Evolutionary conservation across 345 rosid species (phyloP).

Genomic region (Clarkia xantiana): DNA sequence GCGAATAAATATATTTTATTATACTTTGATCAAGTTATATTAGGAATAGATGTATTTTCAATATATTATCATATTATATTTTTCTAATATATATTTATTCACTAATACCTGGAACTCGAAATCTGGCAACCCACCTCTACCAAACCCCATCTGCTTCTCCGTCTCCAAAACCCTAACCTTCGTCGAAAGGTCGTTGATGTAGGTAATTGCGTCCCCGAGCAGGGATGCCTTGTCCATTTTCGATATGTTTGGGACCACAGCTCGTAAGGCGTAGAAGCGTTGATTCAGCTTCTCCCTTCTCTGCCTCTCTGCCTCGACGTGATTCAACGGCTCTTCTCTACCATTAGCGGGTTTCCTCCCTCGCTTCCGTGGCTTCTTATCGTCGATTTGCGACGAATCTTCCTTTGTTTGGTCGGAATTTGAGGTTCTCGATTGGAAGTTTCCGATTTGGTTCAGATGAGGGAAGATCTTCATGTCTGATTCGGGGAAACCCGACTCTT

Average conservation of each 20-base stretch:
- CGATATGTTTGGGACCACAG: conserved; percentile 88
- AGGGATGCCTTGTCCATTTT: conserved; percentile 95
- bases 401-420: conserved; percentile 20
- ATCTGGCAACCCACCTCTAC: conserved; percentile 32
- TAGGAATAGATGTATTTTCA: too few species aligned
- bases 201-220: conserved; percentile 78
- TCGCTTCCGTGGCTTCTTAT: conserved; percentile 85
- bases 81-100: too few species aligned
- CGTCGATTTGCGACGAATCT: conserved; percentile 45
- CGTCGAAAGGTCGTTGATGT: conserved; percentile 70
- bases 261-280: conserved; percentile 81
- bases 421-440: conserved; percentile 34
- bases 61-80: too few species aligned
- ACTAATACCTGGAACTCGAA: conserved; percentile 75
- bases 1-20: too few species aligned
- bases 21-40: too few species aligned
- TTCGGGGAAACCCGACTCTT: conserved; percentile 49
- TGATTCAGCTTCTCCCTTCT: conserved; percentile 96
- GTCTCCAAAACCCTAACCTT: conserved; percentile 64
- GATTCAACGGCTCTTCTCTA: conserved; percentile 89
- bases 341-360: conserved; percentile 98
- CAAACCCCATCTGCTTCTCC: conserved; percentile 39
- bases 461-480: conserved; percentile 39
- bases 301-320: conserved; percentile 91
- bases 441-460: conserved; percentile 23